Evolutionary conservation across 108 stramenopile species (phyloP).

Genomic region (Asterionellopsis glacialis): DNA sequence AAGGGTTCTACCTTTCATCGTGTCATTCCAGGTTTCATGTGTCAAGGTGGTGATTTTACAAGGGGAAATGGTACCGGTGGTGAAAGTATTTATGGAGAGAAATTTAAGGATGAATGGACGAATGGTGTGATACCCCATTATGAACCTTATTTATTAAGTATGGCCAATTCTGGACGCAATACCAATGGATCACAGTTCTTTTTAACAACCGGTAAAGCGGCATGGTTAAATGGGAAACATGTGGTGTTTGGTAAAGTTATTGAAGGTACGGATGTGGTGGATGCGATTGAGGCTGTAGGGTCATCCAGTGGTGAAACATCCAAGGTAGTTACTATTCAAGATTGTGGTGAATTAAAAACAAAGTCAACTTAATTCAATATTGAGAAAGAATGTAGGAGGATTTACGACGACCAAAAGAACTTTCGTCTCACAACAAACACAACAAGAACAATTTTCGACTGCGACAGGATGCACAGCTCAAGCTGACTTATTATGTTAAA

Average conservation of each 20-base stretch:
- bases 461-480: no score
- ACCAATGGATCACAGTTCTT: constrained; percentile 80
- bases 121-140: constrained; percentile 81
- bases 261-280: constrained; percentile 51
- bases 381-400: no score
- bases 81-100: constrained; percentile 84
- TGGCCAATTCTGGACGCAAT: constrained; percentile 73
- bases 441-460: no score
- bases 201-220: constrained; percentile 86
- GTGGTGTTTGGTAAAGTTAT: constrained; percentile 81
- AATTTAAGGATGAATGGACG: constrained; percentile 80
- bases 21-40: constrained; percentile 93
- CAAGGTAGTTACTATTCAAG: constrained; percentile 58
- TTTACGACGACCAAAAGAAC: no score
- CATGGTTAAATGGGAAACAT: constrained; percentile 85
- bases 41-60: constrained; percentile 83
- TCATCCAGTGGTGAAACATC: constrained; percentile 46
- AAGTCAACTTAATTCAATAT: not conserved
- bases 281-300: constrained; percentile 69
- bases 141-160: constrained; percentile 81
- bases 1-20: constrained; percentile 91
- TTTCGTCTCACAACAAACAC: no score
- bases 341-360: constrained; percentile 59
- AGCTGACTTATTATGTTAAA: no score
- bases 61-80: constrained; percentile 91